Percentiles rank a stretch among this genome's conserved stretches.
These are phyloP conservation scores for Suillus variegatus DNA, from an alignment of 768 basidiomycete genomes.

Conservation along the genomic window DNA sequence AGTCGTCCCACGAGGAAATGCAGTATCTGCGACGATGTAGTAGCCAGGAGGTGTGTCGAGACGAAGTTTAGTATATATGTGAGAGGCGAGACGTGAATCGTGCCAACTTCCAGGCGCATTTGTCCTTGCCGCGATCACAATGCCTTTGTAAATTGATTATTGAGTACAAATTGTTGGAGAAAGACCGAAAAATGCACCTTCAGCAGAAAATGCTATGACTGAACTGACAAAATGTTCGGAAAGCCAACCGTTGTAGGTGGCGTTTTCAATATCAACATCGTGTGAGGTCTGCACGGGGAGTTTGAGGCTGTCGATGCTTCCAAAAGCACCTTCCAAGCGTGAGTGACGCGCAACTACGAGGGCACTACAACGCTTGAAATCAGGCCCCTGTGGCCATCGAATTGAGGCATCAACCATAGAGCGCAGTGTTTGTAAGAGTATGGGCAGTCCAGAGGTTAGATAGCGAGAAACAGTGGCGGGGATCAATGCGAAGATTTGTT, in stretches of 20 bases:
- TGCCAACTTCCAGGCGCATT: constrained; percentile 55
- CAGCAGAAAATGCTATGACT: constrained; percentile 31
- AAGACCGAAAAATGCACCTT: background rate
- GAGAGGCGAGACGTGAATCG: constrained; percentile 41
- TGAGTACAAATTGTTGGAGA: background rate
- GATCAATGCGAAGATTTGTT: background rate
- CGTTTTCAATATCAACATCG: constrained; percentile 46
- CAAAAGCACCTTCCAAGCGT: constrained; percentile 18
- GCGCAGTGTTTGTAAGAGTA: background rate
- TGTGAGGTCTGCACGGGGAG: constrained; percentile 36
- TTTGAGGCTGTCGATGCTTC: constrained; percentile 43
- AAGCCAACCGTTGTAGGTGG: constrained; percentile 48
- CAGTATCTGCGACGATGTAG: constrained; percentile 47
- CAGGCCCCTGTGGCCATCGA: too few species aligned
- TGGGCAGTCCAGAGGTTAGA: background rate
- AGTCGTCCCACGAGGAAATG: constrained; percentile 41
- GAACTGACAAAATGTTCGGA: constrained; percentile 24
- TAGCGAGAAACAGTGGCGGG: background rate
- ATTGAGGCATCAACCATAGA: background rate
- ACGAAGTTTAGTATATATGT: constrained; percentile 38
- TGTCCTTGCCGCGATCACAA: constrained; percentile 33
- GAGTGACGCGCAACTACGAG: too few species aligned
- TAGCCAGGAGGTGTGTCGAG: constrained; percentile 39
- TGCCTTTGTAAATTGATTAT: constrained; percentile 26
- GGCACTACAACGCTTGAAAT: too few species aligned